phyloP scores from a whole-genome alignment of 140 eudicot species.

The Anethum foeniculum region DNA sequence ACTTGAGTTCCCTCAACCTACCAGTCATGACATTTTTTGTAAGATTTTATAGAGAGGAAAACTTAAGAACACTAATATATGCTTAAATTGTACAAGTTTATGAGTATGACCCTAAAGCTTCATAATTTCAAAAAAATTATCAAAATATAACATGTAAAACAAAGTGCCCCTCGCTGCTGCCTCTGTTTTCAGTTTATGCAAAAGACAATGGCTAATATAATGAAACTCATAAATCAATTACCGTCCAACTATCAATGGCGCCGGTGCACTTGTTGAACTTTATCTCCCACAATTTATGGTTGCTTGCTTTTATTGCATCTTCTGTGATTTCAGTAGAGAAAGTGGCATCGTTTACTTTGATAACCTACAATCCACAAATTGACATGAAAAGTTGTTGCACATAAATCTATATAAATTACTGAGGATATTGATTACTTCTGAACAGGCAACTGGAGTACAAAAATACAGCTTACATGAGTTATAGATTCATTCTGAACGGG shows the following conservation, averaged over 20 bases:
- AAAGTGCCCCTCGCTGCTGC: neutral
- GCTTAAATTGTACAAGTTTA: neutral
- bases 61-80: neutral
- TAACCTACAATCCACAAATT: constrained; percentile 35
- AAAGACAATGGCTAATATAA: constrained; percentile 7
- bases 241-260: constrained; percentile 80
- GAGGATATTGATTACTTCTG: constrained; percentile 30
- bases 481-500: constrained; percentile 42
- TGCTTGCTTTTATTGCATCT: constrained; percentile 38
- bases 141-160: neutral
- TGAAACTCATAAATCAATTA: constrained; percentile 25
- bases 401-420: neutral
- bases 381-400: neutral
- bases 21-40: constrained; percentile 10
- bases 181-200: neutral
- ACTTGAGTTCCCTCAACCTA: constrained; percentile 70
- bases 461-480: constrained; percentile 43
- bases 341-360: constrained; percentile 25
- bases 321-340: constrained; percentile 36
- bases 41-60: neutral
- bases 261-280: constrained; percentile 51
- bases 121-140: neutral
- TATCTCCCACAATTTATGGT: constrained; percentile 44
- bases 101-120: neutral
- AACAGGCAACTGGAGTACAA: constrained; percentile 34